phyloP scores from a whole-genome alignment of 2,329 filamentous ascomycete species.

The Trichoderma sp. region DNA sequence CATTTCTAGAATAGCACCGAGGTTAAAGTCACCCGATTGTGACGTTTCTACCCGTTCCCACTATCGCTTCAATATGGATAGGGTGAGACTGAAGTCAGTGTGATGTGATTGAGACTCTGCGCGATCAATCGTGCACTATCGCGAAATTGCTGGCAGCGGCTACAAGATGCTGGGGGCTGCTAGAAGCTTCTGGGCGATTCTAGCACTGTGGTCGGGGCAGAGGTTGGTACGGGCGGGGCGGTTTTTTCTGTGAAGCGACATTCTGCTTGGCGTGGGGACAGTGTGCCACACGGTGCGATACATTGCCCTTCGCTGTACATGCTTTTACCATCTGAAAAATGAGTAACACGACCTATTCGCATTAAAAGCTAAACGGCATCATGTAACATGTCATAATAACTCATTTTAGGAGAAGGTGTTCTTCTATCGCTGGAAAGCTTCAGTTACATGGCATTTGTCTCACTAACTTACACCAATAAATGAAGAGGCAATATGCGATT shows the following conservation, averaged over 20 bases:
- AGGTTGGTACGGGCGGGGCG: neutral
- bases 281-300: neutral
- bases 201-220: neutral
- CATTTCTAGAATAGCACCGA: constrained; percentile 1
- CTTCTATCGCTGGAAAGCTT: neutral
- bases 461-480: neutral
- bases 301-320: neutral
- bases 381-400: neutral
- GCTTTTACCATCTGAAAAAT: neutral
- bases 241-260: neutral
- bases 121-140: neutral
- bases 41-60: neutral
- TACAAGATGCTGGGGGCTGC: neutral
- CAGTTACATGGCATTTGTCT: neutral
- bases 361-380: no score
- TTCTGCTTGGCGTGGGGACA: neutral
- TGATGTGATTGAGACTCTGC: neutral
- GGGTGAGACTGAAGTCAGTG: neutral
- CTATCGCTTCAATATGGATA: no score
- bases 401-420: neutral
- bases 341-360: neutral
- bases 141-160: neutral
- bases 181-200: neutral
- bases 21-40: neutral
- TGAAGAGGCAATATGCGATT: neutral